Evolutionary conservation across 306 rosid species (phyloP), one percentile per base, ranked within the genome.

Genomic region (Acacia confusa): DNA sequence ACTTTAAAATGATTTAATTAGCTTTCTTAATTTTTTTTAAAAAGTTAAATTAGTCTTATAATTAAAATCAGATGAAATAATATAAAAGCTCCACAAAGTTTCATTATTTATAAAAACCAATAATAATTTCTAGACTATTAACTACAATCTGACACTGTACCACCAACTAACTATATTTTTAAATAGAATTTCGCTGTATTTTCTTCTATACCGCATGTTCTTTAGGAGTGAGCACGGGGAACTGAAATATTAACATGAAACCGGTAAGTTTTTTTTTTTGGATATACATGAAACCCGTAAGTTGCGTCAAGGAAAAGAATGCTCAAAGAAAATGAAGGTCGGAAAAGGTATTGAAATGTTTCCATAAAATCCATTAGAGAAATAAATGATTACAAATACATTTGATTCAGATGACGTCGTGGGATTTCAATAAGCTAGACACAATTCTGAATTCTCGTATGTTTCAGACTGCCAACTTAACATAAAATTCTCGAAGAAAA

Each of bases 391-490:
- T 14, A 30, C 22, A 52, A 61, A 19, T 53, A 30, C 47, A 41
- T 14, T 72, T 74, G 47, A 74, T 22, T 9, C 22, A 55, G 2
- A 58, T 40, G 40, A 45, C 9, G 7, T 13, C 52, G 52, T 28
- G 64, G 73, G 48, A 81, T 82, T 76, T 69, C 66, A 80, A 65
- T 10, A 15, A 27, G 69, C 44, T 65, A n/a, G 64, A 78, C 61
- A 72, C 28, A 74, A 81, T 79, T 80, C 63, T 76, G 22, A 74
- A 81, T 79, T 80, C 63, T 76, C 85, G 79, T 44, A 63, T 84
- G 82, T 81, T 87, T 81, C 79, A 78, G 50, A 82, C 70, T 82
- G 68, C 85, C 75, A 78, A 75, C 82, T 78, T 76, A 52, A 78
- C 69, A 48, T 65, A 45, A 58, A 86, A 66, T 78, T 79, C 81